A percentile compares a stretch with the other conserved stretches of the same genome.
phyloP scores from a whole-genome alignment of 78 protist species.

The Dictyostelium capitatum region DNA sequence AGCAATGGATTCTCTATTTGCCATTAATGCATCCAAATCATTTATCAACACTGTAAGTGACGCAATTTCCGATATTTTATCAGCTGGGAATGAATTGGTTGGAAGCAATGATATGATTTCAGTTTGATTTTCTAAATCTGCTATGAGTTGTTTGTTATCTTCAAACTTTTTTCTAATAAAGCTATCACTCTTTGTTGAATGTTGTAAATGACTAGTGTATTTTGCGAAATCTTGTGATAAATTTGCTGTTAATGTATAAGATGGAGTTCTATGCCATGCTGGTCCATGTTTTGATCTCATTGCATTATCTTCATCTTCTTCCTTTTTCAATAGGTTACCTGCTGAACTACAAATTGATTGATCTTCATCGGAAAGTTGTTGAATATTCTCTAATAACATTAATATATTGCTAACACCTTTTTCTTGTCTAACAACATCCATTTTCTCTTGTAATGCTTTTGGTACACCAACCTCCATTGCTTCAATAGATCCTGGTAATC shows the following conservation, averaged over 20 bases:
- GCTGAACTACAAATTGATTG: conserved; percentile 24
- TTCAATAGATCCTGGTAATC: conserved; percentile 81
- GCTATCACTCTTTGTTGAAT: conserved; percentile 68
- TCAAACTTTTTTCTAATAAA: conserved; percentile 63
- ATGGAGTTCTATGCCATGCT: conserved; percentile 78
- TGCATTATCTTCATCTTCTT: conserved; percentile 79
- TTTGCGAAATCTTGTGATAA: conserved; percentile 66
- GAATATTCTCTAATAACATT: conserved; percentile 23
- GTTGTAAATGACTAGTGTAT: conserved; percentile 53
- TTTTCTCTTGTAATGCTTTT: conserved; percentile 70
- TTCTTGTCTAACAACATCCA: conserved; percentile 65
- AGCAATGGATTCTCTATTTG: conserved; percentile 43
- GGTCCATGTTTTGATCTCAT: conserved; percentile 55
- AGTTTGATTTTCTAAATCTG: conserved; percentile 44
- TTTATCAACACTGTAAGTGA: conserved; percentile 19
- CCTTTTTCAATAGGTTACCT: conserved; percentile 51
- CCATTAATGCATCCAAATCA: conserved; percentile 37
- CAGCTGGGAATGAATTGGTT: conserved; percentile 32
- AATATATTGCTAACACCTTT: conserved; percentile 23
- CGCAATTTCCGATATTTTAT: conserved; percentile 57
- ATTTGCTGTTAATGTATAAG: conserved; percentile 68
- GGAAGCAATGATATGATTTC: conserved; percentile 46
- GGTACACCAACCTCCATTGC: conserved; percentile 81
- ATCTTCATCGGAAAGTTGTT: conserved; percentile 56
- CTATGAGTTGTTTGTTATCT: conserved; percentile 33